Base-by-base conservation (phyloP, 495 filamentous ascomycete genomes). In the Trypethelium eluteriae region DNA sequence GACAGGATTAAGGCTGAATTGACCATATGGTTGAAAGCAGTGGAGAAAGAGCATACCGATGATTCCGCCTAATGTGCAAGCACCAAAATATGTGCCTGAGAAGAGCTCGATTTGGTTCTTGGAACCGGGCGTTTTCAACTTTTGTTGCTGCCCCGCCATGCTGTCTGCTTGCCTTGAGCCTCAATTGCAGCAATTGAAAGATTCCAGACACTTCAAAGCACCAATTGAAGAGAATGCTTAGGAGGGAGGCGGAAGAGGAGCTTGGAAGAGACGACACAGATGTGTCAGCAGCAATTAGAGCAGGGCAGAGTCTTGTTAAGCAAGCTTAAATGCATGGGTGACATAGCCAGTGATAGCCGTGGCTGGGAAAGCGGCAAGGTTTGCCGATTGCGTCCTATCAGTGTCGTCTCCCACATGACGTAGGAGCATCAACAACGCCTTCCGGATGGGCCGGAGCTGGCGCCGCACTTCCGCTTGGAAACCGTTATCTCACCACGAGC, bases 11-110 rank as follows among this genome's bases (percentile, higher is more conserved):
- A 46, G 3, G 34, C 38, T 38, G 53, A 16, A 47, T 18, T 38
- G 50, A 38, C 44, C 25, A 25, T 25, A 25, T 25, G 25, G 25
- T 25, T 2, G 35, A n/a, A 38, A 35, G 36, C 25, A 25, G 34
- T 16, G 68, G 53, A 64, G 53, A 39, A 53, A 14, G 25, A 39
- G 65, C 79, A 53, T 79, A 87, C 85, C 85, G 68, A 88, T 80
- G 63, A 89, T 80, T 39, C 87, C 87, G 59, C 87, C 87, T 0
- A 88, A 47, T 2, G 79, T 83, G 75, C 87, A 90, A 49, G 83
- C 84, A 50, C 74, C 79, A 72, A 89, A 90, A 72, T 90, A 90
- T 63, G 83, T 87, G 63, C 78, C 74, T n/a, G 83, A 84, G 72
- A 85, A 87, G 66, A 86, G 82, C 78, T 88, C 85, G 69, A 89